Conservation (phyloP, 306 rosid genomes). For the Fagus crenata region DNA sequence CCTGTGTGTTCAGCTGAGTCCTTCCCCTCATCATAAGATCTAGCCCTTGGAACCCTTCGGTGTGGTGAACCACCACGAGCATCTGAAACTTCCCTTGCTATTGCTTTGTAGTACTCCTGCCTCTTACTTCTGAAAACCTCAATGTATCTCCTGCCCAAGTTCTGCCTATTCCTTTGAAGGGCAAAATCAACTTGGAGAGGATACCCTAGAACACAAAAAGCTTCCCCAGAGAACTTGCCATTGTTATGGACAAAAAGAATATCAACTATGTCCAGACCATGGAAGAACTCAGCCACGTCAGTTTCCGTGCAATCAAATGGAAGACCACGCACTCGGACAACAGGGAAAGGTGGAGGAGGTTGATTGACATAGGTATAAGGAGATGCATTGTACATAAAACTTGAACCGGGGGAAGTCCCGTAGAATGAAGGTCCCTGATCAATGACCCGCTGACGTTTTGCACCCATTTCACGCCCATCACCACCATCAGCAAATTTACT, state of each 20-base stretch:
- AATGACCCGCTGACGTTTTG: slow-evolving; percentile 81
- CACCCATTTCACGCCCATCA: slow-evolving; percentile 91
- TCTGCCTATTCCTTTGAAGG: slow-evolving; percentile 84
- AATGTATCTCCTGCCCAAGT: slow-evolving; percentile 86
- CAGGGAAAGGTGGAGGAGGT: slow-evolving; percentile 87
- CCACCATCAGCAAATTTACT: slow-evolving; percentile 66
- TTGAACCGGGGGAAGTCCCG: slow-evolving; percentile 72
- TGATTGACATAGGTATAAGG: slow-evolving; percentile 79
- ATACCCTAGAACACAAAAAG: slow-evolving; percentile 81
- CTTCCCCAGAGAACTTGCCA: slow-evolving; percentile 88
- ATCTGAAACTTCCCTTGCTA: slow-evolving; percentile 76
- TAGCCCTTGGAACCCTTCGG: slow-evolving; percentile 59
- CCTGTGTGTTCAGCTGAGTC: slow-evolving; percentile 91
- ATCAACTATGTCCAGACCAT: slow-evolving; percentile 84
- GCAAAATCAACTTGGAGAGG: slow-evolving; percentile 97
- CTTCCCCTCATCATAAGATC: slow-evolving; percentile 75
- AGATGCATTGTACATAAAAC: slow-evolving; percentile 72
- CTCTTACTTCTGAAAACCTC: slow-evolving; percentile 95
- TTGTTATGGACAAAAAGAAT: slow-evolving; percentile 82
- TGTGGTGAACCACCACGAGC: slow-evolving; percentile 76
- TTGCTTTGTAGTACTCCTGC: slow-evolving; percentile 93
- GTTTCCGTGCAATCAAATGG: slow-evolving; percentile 87
- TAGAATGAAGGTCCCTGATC: slow-evolving; percentile 82
- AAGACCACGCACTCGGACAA: slow-evolving; percentile 83
- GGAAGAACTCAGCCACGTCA: slow-evolving; percentile 94